Evolutionary conservation across 306 rosid genomes (phyloP), one percentile per base, ranked within the genome.

Genomic region (Alnus rubra): DNA sequence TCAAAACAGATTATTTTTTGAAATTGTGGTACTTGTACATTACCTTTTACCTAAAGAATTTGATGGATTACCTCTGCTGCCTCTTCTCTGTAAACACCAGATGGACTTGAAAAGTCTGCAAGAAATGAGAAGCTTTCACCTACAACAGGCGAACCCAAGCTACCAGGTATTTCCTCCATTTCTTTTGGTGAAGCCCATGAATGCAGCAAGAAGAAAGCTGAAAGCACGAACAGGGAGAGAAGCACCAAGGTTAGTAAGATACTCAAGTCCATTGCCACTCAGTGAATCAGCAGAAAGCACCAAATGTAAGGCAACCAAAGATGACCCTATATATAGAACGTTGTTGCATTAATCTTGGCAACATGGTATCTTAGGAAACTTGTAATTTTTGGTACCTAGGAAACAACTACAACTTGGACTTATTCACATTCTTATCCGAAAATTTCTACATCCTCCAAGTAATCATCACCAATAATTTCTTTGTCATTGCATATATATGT

Each of bases 91-190:
- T 45, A 91, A 75, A 93, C 88, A 60, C 98, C 97, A 53, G 93
- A 85, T 1, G 93, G 91, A 70, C 95, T 91, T 56, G 93, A 87
- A 83, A 93, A 93, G 83, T 83, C 90, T 11, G 95, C 87, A 31
- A 93, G 63, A 60, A 93, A 93, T 48, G 90, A 84, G 74, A 90
- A 85, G 79, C 89, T 93, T 82, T 91, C 98, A 10, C 98, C 97
- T 45, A 93, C 83, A 82, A 93, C 35, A 30, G 98, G 98, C 94
- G 94, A 90, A 47, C 98, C 98, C 55, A 93, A 83, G 86, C 84
- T 87, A 1, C 98, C 98, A 9, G 98, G 98, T 30, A 93, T 89
- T 58, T 67, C 89, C 78, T 79, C 85, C 97, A 91, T 88, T 65
- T 80, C 87, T 77, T 86, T 88, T 18, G 97, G 97, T 44, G 92